Conservation (phyloP, 2,329 filamentous ascomycete species). For the Diaporthe eres region DNA sequence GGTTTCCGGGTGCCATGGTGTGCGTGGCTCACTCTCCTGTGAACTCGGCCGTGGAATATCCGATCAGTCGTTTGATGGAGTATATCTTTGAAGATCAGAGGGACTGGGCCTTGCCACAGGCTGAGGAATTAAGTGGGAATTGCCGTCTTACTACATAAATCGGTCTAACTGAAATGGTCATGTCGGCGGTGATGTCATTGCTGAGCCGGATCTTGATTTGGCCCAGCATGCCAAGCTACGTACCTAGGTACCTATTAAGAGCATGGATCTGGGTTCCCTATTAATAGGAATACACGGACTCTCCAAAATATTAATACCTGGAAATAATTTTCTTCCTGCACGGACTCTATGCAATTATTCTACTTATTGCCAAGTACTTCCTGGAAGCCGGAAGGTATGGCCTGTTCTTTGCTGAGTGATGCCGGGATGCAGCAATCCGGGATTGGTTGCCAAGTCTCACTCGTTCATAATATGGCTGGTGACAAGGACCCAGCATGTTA, state of each 20-base stretch:
- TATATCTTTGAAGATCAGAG: background rate
- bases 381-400: background rate
- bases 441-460: background rate
- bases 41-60: background rate
- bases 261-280: background rate
- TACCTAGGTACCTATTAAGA: background rate
- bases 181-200: slow-evolving; percentile 28
- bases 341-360: background rate
- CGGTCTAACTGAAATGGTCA: background rate
- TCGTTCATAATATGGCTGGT: background rate
- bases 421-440: no score
- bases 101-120: background rate
- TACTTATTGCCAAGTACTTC: background rate
- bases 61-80: background rate
- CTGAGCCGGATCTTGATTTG: slow-evolving; percentile 18
- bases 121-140: background rate
- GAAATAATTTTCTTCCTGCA: background rate
- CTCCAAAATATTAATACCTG: background rate
- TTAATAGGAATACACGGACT: background rate
- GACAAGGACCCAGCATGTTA: background rate
- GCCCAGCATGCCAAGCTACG: background rate
- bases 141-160: background rate
- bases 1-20: slow-evolving; percentile 14
- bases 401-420: background rate
- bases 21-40: no score